These are phyloP conservation scores for Zoysia matrella DNA, from an alignment of 202 grass and related monocot species.

Conservation along the genomic window DNA sequence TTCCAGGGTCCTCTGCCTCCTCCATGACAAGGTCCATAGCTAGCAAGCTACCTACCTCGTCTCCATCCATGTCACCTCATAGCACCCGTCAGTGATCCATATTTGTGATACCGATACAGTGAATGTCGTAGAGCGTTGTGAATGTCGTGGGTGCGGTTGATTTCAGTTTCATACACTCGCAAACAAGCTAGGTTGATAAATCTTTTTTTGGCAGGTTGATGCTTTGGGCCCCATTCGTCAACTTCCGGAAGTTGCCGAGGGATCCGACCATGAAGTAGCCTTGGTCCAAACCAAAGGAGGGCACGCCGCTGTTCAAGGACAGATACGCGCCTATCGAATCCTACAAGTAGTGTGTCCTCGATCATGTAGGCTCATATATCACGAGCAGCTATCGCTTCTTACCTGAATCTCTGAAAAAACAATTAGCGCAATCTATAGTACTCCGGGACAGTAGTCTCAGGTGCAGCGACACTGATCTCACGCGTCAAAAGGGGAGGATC, in stretches of 20 bases:
- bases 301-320: slow-evolving; percentile 59
- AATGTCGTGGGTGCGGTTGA: no score
- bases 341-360: slow-evolving; percentile 2
- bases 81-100: not conserved
- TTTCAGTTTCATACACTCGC: not conserved
- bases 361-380: not conserved
- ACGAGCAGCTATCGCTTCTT: slow-evolving; percentile 20
- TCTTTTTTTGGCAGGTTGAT: slow-evolving; percentile 52
- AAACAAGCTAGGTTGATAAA: no score
- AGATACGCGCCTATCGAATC: slow-evolving; percentile 51
- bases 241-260: slow-evolving; percentile 92
- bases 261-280: slow-evolving; percentile 90
- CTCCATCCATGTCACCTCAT: not conserved
- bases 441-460: not conserved
- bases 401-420: slow-evolving; percentile 31
- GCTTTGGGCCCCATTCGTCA: slow-evolving; percentile 87
- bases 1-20: slow-evolving; percentile 41
- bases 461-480: slow-evolving; percentile 7
- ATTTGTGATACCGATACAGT: not conserved
- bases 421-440: not conserved
- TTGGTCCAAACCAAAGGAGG: slow-evolving; percentile 89
- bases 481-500: not conserved
- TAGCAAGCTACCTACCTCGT: not conserved
- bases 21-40: slow-evolving; percentile 44
- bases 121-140: no score